Base-by-base conservation (phyloP, 768 basidiomycete species). In the Boletus tomentosulus region DNA sequence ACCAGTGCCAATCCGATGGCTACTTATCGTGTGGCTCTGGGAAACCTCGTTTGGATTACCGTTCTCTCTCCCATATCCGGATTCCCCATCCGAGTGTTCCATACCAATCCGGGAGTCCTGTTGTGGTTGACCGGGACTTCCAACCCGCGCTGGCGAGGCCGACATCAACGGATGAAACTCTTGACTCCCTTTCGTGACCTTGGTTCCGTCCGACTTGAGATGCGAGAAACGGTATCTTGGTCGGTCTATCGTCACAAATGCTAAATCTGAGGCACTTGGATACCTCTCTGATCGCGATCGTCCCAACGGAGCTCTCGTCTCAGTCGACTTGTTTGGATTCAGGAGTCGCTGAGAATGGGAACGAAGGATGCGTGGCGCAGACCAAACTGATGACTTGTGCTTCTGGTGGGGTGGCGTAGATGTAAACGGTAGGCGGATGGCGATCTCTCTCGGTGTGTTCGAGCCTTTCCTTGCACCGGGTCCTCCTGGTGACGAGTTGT, bases 241-340 rank as follows among this genome's bases (percentile, higher is more conserved):
- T 19, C 62, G 55, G 25, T 58, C 34, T 37, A 64, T 49, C 0
- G 66, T 66, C 41, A 66, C 60, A 22, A 64, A 66, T 6, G 46
- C 37, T 51, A 64, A 24, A 44, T 68, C 65, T 1, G 52, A 34
- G n/a, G 58, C 22, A 22, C 54, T 58, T 15, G 66, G 57, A 22
- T 64, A 54, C 39, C 46, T 63, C 33, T 62, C 66, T 22, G 66
- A 68, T 19, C 55, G 60, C n/a, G 66, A 66, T n/a, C 66, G 60
- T 35, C 51, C 59, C 35, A 66, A 47, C 7, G 46, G 13, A 6
- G 27, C n/a, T 3, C 53, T 53, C 37, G 37, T 38, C 48, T 46
- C 48, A 3, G 37, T 16, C 8, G 30, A 10, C 25, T 39, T 24
- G 19, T 12, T 33, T 22, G 54, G 16, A 30, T 37, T 48, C 33